Base-by-base conservation (phyloP, 2,329 filamentous ascomycete species). In the Bipolaris zeicola region DNA sequence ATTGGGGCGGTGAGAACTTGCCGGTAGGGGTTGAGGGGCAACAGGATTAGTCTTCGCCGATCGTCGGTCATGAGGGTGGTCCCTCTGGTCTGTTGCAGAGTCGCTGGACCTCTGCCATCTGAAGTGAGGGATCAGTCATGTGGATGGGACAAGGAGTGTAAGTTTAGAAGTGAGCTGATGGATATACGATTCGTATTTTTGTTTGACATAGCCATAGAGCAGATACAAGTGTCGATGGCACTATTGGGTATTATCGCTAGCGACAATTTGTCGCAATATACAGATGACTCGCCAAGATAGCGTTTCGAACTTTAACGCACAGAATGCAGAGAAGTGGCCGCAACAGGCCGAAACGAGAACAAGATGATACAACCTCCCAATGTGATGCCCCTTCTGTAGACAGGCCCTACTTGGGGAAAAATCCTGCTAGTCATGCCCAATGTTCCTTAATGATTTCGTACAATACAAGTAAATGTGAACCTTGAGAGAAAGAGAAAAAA, bases 381-480 rank as follows among this genome's bases (percentile, higher is more conserved):
- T 36, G 16, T 50, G 38, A 42, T 38, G 18, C 31, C 55, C 37
- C 20, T 22, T 45, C 45, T 52, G 41, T 31, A 28, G 51, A 41
- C 34, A 55, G 49, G 59, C 55, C 55, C 52, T 60, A 45, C 50
- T 61, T 39, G 46, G 55, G 62, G 62, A 58, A 10, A 10, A 28
- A 63, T 63, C 58, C 55, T 56, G 44, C 50, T 38, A 48, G 51
- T 53, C 62, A 50, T 63, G 41, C 55, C 52, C 31, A 38, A 51
- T 52, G 48, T 55, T 46, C 54, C 56, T 48, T 58, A 58, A 55
- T 52, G 42, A 37, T 52, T 39, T 53, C 52, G 42, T 56, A 34
- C 46, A 52, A 43, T 16, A 52, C 50, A 42, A 59, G 41, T 5
- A 41, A 48, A 36, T 28, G 55, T 43, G 51, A 50, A 39, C 14